A percentile compares a stretch with the other conserved stretches of the same genome.
These are phyloP conservation scores for Leptographium procerum DNA, from an alignment of 2,329 filamentous ascomycete genomes.

Conservation along the genomic window DNA sequence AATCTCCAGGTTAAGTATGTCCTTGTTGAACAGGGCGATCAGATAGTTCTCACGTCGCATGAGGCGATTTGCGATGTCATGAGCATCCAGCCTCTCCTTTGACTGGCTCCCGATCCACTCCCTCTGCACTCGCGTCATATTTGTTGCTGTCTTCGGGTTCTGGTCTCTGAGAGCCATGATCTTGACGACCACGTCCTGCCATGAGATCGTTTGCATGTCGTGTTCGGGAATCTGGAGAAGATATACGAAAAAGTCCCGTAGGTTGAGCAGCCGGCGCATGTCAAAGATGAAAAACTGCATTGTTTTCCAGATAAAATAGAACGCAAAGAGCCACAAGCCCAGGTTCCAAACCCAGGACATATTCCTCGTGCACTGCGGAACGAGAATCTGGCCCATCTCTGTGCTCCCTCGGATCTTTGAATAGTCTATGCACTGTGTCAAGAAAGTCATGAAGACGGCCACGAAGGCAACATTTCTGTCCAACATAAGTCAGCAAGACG, in stretches of 20 bases:
- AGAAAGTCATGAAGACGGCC: conserved; percentile 68
- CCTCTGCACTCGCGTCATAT: conserved; percentile 39
- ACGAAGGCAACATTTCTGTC: conserved; percentile 68
- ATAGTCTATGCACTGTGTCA: conserved; percentile 81
- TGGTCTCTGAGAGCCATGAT: conserved; percentile 76
- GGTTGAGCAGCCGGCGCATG: conserved; percentile 58
- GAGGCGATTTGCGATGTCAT: conserved; percentile 90
- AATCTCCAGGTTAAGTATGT: conserved; percentile 76
- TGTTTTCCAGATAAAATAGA: conserved; percentile 75
- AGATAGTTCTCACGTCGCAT: conserved; percentile 97
- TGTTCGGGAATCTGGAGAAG: conserved; percentile 69
- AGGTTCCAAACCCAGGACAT: conserved; percentile 71
- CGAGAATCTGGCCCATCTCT: conserved; percentile 39
- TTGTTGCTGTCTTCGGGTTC: conserved; percentile 66
- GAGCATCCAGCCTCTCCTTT: conserved; percentile 87
- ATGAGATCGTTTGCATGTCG: conserved; percentile 89
- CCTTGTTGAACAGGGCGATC: conserved; percentile 95
- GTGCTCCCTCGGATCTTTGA: conserved; percentile 56
- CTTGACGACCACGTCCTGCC: conserved; percentile 80
- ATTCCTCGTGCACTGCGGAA: conserved; percentile 62
- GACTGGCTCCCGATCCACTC: conserved; percentile 69
- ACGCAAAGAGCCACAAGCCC: conserved; percentile 70
- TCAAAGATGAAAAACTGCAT: conserved; percentile 60
- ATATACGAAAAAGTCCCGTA: conserved; percentile 78
- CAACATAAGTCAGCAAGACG: conserved; percentile 7